Base-by-base conservation (phyloP, 768 basidiomycete species). In the Lactarius quietus region DNA sequence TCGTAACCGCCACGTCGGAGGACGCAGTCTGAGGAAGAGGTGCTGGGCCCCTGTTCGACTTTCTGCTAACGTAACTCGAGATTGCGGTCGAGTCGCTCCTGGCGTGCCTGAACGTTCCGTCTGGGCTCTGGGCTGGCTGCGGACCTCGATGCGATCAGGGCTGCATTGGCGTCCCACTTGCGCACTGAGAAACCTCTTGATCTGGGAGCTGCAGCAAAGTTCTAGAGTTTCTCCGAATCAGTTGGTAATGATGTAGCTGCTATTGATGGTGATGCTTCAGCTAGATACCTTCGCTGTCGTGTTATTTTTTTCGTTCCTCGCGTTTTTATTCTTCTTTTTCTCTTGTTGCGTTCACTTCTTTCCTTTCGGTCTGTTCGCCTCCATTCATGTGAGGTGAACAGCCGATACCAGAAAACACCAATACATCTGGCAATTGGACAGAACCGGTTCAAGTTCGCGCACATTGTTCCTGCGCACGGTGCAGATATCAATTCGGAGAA, bases 21-120 rank as follows among this genome's bases (percentile, higher is more conserved):
- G 85, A 84, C 66, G n/a, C 84, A 87, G 70, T 80, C 84, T 33
- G 93, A 95, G 69, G 75, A 81, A 20, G 90, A 95, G 64, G 76
- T 95, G 59, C 83, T 87, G 76, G 75, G 83, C n/a, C n/a, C 65
- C 76, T 92, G n/a, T 79, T 97, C 38, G 90, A 94, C 70, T 90
- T 87, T 17, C 73, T 96, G 59, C 80, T 88, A 35, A 77, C 84
- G 9, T 82, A 95, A 52, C 86, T 95, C 61, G 87, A 92, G 73
- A 94, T 95, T 72, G 84, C 89, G 28, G 55, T 35, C 6, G 56
- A 68, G n/a, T 48, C 55, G 15, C 43, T 69, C 29, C 36, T 61
- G 36, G 58, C 51, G 33, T 59, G 66, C 18, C 64, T 58, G 56
- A 31, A 23, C 10, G 56, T n/a, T 41, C 52, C 60, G n/a, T 52